These are phyloP conservation scores for Calonectria honghensis DNA, from an alignment of 2,329 filamentous ascomycete species.

Conservation along the genomic window DNA sequence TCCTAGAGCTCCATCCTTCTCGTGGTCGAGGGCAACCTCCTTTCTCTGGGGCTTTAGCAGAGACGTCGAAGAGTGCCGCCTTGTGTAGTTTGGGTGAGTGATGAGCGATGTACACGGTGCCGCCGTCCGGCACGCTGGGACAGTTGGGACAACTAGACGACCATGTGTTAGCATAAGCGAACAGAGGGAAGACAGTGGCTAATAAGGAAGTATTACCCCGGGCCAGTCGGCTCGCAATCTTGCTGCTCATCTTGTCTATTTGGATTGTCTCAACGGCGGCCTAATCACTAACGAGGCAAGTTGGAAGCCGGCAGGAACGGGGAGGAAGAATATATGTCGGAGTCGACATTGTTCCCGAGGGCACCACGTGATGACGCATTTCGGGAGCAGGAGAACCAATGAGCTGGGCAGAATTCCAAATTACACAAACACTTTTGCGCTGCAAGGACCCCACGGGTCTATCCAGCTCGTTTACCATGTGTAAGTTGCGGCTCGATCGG, in stretches of 20 bases:
- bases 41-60: conserved; percentile 9
- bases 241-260: conserved; percentile 11
- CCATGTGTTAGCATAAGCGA: not conserved
- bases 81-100: not conserved
- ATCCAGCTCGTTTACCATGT: not conserved
- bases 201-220: conserved; percentile 10
- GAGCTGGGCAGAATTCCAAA: not conserved
- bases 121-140: not conserved
- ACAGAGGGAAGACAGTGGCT: not conserved
- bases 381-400: conserved; percentile 4
- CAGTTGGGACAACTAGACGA: not conserved
- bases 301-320: not conserved
- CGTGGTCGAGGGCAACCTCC: conserved; percentile 3
- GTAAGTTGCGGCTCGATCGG: not conserved
- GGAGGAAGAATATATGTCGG: not conserved
- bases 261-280: not conserved
- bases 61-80: conserved; percentile 3
- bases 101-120: conserved; percentile 6
- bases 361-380: not conserved
- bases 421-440: not conserved
- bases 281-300: not conserved
- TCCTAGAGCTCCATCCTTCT: conserved; percentile 24
- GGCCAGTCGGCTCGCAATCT: conserved; percentile 14
- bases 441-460: not conserved
- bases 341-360: not conserved